A percentile compares a stretch with the other conserved stretches of the same genome.
Evolutionary conservation across 2,329 filamentous ascomycete genomes (phyloP).

Genomic region (Achaetomium macrosporum): DNA sequence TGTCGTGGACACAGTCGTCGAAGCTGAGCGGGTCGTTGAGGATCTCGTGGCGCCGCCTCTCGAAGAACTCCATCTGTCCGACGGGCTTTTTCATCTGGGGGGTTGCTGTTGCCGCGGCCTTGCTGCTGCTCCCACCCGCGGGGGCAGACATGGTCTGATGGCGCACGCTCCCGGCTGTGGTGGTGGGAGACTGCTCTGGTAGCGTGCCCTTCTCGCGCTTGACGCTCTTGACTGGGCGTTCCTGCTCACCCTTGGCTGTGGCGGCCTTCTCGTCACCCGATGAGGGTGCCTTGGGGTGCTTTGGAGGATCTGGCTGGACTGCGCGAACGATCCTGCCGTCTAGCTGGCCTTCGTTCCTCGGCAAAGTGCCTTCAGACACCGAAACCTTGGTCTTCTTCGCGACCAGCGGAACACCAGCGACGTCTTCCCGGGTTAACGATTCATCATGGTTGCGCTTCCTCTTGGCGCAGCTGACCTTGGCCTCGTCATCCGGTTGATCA

Average conservation of each 20-base stretch:
- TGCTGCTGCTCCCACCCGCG: neutral
- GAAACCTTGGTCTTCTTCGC: constrained; percentile 1
- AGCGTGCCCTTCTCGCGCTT: constrained; percentile 1
- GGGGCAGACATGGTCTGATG: neutral
- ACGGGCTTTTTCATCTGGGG: neutral
- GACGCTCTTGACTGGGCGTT: constrained; percentile 7
- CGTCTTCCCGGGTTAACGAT: neutral
- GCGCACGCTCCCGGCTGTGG: too few species aligned
- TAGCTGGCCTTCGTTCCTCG: too few species aligned
- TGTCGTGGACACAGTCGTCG: constrained; percentile 21
- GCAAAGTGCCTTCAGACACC: too few species aligned
- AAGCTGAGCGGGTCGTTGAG: constrained; percentile 21
- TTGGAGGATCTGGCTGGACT: neutral
- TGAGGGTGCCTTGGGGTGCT: constrained; percentile 9
- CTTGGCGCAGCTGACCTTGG: constrained; percentile 1
- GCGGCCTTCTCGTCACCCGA: constrained; percentile 1
- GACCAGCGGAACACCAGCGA: neutral
- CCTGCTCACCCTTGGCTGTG: neutral
- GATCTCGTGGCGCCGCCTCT: constrained; percentile 19
- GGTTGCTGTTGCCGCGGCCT: neutral
- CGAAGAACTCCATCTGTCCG: constrained; percentile 15
- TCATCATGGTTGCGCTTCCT: neutral
- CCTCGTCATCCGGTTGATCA: constrained; percentile 1
- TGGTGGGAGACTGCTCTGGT: neutral
- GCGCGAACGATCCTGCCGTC: too few species aligned